Percentiles rank a stretch among this genome's conserved stretches.
These are phyloP conservation scores for Solanum stenotomum DNA, from an alignment of 257 asterid genomes.

Conservation along the genomic window DNA sequence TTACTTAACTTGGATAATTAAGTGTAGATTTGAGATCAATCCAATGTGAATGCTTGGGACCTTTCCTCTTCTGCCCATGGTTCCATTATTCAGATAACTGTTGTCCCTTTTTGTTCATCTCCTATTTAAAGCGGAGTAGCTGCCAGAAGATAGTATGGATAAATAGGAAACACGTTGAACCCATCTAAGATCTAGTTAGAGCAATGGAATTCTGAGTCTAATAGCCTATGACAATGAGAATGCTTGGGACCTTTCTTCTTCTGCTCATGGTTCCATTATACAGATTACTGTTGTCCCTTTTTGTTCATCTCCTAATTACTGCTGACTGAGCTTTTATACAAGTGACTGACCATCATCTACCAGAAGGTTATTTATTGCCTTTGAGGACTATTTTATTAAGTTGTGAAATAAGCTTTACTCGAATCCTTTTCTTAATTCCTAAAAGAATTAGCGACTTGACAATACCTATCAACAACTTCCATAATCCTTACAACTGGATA, in stretches of 20 bases:
- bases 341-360: not conserved
- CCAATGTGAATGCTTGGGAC: not conserved
- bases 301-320: not conserved
- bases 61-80: not conserved
- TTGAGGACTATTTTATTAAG: not conserved
- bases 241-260: not conserved
- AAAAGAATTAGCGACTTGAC: not conserved
- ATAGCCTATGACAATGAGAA: not conserved
- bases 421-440: not conserved
- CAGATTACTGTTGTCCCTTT: not conserved
- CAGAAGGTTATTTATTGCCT: not conserved
- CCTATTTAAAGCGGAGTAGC: not conserved
- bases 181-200: not conserved
- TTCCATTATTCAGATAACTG: not conserved
- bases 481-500: not conserved
- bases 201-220: not conserved
- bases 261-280: not conserved
- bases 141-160: not conserved
- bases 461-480: not conserved
- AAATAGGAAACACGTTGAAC: not conserved
- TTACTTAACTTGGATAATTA: not conserved
- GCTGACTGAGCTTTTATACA: not conserved
- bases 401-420: not conserved
- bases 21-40: not conserved
- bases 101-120: not conserved